A percentile compares a stretch with the other conserved stretches of the same genome.
phyloP scores from a whole-genome alignment of 257 asterid species.

The Nicotiana noctiflora region DNA sequence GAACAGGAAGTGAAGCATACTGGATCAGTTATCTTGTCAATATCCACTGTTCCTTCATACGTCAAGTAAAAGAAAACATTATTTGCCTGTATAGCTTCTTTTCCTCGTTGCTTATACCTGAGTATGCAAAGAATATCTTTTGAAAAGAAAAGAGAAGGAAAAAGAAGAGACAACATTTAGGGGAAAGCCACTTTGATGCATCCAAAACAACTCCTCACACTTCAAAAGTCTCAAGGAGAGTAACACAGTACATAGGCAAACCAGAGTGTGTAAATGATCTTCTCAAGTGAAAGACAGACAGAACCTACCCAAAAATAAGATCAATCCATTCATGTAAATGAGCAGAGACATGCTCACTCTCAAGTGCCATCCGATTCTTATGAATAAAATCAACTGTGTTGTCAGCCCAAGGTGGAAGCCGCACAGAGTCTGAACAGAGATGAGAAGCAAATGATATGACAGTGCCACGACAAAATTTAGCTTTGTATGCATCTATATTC shows the following conservation, averaged over 20 bases:
- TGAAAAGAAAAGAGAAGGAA: not conserved
- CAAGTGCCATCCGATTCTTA: constrained; percentile 94
- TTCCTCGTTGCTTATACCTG: constrained; percentile 98
- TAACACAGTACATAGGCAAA: not conserved
- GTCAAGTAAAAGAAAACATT: constrained; percentile 95
- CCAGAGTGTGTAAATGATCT: constrained; percentile 8
- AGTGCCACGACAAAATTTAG: not conserved
- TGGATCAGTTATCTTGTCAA: constrained; percentile 86
- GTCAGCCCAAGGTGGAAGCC: constrained; percentile 95
- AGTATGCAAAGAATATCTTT: constrained; percentile 20
- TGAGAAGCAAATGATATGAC: not conserved
- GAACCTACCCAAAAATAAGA: constrained; percentile 84
- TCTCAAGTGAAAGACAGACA: constrained; percentile 11
- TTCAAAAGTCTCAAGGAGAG: not conserved
- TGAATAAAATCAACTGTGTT: constrained; percentile 89
- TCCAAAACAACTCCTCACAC: not conserved
- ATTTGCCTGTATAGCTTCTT: constrained; percentile 88
- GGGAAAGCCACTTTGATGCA: not conserved
- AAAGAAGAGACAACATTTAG: not conserved
- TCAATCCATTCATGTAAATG: constrained; percentile 96
- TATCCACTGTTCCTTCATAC: constrained; percentile 94
- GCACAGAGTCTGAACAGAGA: constrained; percentile 52
- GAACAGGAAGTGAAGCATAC: constrained; percentile 46
- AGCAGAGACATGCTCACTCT: constrained; percentile 91
- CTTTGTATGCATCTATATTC: constrained; percentile 4